Evolutionary conservation across 768 basidiomycete genomes (phyloP), one percentile per base, ranked within the genome.

Genomic region (Ramaria rubella): DNA sequence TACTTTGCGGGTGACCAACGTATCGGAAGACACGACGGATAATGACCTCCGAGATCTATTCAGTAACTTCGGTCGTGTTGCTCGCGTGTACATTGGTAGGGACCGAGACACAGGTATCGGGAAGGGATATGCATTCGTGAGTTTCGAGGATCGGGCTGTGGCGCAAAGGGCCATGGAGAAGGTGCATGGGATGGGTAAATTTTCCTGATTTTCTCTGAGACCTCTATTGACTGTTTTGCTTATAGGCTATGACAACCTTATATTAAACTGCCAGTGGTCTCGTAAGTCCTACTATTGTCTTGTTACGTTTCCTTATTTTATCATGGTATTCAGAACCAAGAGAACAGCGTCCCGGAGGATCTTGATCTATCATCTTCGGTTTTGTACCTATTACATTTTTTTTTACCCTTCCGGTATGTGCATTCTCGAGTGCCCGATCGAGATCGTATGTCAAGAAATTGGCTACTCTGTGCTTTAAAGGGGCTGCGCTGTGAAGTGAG

Each of bases 121-220:
- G 57, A 96, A 95, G 71, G 95, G 95, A 49, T 96, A 95, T 69
- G 95, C 94, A 15, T 98, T 98, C 64, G 94, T 99, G 55, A 91
- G 87, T 69, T 99, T 96, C 65, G 95, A 98, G 67, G 86, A 86
- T 15, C 77, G 78, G 66, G 75, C 80, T 11, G 74, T 77, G 52
- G 96, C 91, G 19, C 90, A 95, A 72, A 80, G 76, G 67, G 96
- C 96, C 42, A 86, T 96, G 75, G 84, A 90, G 65, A 95, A 93
- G 72, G 84, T 94, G 62, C 79, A 97, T 65, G 95, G 94, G 24
- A 81, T 81, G 64, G 94, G 92, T 56, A 56, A 23, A 45, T 45
- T 15, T 17, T 31, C 33, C 3, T 0, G 45, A 56, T 23, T 55
- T 44, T 38, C 21, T 44, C 14, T 36, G 21, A 30, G 4, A 36